Evolutionary conservation across 1,139 yeast species (phyloP).

Genomic region (Pichia sp.): DNA sequence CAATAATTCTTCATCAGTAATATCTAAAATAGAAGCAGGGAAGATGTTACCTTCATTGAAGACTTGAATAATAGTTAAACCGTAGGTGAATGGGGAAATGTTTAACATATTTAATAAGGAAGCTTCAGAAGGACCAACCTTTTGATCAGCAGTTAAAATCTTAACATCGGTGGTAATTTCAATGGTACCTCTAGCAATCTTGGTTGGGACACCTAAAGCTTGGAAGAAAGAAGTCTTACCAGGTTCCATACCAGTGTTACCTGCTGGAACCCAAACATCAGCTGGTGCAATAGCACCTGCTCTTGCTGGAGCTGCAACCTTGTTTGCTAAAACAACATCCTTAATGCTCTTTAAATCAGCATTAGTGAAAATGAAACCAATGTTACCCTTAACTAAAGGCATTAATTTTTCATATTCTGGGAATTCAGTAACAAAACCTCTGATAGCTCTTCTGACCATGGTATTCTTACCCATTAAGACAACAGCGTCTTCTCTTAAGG

Average conservation of each 20-base stretch:
- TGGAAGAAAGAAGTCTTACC: conserved; percentile 99
- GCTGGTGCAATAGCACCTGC: conserved; percentile 99
- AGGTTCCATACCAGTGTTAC: conserved; percentile 99
- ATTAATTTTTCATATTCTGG: conserved; percentile 94
- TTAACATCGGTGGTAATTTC: conserved; percentile 96
- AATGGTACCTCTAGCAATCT: conserved; percentile 99
- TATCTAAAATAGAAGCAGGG: conserved; percentile 95
- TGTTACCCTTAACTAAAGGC: conserved; percentile 95
- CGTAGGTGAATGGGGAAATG: conserved; percentile 99
- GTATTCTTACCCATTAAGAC: conserved; percentile 99
- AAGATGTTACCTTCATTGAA: conserved; percentile 98
- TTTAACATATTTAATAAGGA: conserved; percentile 97
- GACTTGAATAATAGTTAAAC: conserved; percentile 93
- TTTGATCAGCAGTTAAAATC: conserved; percentile 79
- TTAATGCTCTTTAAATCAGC: conserved; percentile 86
- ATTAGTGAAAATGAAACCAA: conserved; percentile 99
- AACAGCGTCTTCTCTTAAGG: conserved; percentile 90
- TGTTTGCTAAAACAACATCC: conserved; percentile 81
- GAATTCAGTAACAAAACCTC: conserved; percentile 88
- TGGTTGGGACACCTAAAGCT: conserved; percentile 99
- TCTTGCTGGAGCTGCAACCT: conserved; percentile 99
- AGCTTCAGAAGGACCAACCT: conserved; percentile 99
- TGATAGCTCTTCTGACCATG: conserved; percentile 99
- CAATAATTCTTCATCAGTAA: conserved; percentile 95
- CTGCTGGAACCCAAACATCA: conserved; percentile 97